Evolutionary conservation across 257 asterid species (phyloP).

Genomic region (Catharanthus roseus): DNA sequence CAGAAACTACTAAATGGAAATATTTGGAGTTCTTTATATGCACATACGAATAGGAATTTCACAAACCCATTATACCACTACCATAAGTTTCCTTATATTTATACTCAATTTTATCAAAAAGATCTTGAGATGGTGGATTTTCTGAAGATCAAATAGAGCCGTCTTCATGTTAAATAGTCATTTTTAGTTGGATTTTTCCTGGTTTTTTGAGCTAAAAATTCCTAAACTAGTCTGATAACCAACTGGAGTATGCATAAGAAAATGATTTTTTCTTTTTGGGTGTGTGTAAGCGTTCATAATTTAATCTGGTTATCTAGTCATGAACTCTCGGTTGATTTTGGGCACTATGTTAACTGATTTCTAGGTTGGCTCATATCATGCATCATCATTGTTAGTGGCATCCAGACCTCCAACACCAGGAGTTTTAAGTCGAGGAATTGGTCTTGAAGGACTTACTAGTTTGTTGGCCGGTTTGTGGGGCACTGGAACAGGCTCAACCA

Average conservation of each 20-base stretch:
- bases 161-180: neutral
- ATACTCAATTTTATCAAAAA: neutral
- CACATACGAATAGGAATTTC: neutral
- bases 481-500: constrained; percentile 85
- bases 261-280: neutral
- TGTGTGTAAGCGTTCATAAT: neutral
- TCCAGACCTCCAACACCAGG: constrained; percentile 98
- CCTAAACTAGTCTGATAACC: neutral
- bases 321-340: constrained; percentile 8
- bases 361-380: constrained; percentile 96
- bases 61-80: neutral
- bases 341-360: constrained; percentile 6
- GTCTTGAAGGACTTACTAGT: constrained; percentile 96
- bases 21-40: neutral
- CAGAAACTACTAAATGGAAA: neutral
- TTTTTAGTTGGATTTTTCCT: neutral
- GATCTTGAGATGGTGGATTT: neutral
- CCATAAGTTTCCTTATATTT: neutral
- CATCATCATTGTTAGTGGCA: constrained; percentile 87
- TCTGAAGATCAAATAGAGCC: neutral
- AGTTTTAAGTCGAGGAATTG: constrained; percentile 89
- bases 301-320: neutral
- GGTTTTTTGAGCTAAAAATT: neutral
- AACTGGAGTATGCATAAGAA: neutral
- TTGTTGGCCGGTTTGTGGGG: constrained; percentile 98